Evolutionary conservation across 495 filamentous ascomycete genomes (phyloP).

Genomic region (Tuber borchii): DNA sequence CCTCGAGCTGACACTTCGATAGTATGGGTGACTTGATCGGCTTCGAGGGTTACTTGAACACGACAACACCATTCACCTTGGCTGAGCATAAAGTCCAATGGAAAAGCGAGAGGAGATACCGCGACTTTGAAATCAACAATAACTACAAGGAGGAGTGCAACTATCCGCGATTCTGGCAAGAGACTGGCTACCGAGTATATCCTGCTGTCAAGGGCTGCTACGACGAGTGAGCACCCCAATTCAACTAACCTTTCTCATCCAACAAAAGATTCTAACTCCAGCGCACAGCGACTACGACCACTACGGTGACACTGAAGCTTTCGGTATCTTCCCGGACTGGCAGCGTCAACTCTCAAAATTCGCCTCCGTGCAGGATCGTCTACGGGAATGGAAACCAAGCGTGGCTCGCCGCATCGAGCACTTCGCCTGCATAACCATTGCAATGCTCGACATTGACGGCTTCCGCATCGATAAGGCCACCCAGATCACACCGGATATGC

Average conservation of each 20-base stretch:
- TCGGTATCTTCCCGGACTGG: conserved; percentile 64
- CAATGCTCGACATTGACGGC: conserved; percentile 61
- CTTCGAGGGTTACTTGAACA: conserved; percentile 61
- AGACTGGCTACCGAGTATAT: conserved; percentile 53
- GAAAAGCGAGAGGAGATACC: conserved; percentile 55
- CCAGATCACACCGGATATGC: conserved; percentile 59
- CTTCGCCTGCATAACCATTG: conserved; percentile 62
- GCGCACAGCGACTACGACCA: conserved; percentile 36
- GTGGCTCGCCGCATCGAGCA: conserved; percentile 55
- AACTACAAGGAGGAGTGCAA: conserved; percentile 54
- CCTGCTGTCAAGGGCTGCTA: conserved; percentile 44
- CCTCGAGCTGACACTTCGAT: conserved; percentile 8
- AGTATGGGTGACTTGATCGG: conserved; percentile 63
- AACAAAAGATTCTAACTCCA: neutral
- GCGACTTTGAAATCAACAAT: conserved; percentile 59
- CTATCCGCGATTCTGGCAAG: conserved; percentile 63
- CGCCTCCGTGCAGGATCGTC: conserved; percentile 66
- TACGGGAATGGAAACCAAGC: conserved; percentile 62
- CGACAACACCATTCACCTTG: conserved; percentile 55
- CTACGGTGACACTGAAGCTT: conserved; percentile 63
- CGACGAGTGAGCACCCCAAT: conserved; percentile 50
- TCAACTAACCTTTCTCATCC: neutral
- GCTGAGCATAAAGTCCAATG: conserved; percentile 56
- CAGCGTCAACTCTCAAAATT: conserved; percentile 60
- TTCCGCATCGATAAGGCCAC: conserved; percentile 66